phyloP scores from a whole-genome alignment of 2,329 filamentous ascomycete genomes.

The Decorospora gaudefroyi region DNA sequence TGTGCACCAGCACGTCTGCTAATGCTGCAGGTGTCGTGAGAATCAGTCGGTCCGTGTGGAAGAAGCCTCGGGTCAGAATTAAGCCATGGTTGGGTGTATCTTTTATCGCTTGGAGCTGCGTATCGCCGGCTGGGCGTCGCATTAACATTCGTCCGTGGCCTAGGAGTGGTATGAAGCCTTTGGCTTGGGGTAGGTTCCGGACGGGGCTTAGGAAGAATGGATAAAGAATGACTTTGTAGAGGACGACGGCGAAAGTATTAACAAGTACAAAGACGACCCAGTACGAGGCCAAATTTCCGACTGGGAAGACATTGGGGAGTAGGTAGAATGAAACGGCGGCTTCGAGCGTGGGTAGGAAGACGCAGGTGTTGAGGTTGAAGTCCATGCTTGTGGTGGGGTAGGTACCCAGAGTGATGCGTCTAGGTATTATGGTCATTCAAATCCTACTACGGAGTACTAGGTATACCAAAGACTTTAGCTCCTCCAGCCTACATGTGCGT shows the following conservation, averaged over 20 bases:
- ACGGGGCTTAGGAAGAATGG: conserved; percentile 49
- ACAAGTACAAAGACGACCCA: conserved; percentile 25
- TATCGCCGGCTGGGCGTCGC: conserved; percentile 40
- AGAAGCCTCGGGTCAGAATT: conserved; percentile 47
- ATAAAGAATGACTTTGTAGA: conserved; percentile 39
- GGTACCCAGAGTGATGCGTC: too few relatives aligned
- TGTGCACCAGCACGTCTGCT: conserved; percentile 58
- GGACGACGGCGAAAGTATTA: conserved; percentile 22
- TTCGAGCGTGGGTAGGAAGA: conserved; percentile 26
- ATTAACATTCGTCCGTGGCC: conserved; percentile 47
- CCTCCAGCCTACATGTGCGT: too few relatives aligned
- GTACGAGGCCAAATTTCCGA: conserved; percentile 17
- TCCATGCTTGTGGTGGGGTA: conserved; percentile 21
- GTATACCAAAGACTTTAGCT: too few relatives aligned
- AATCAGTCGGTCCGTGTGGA: conserved; percentile 47
- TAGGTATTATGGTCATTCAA: too few relatives aligned
- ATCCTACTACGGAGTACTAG: too few relatives aligned
- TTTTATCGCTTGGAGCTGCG: conserved; percentile 45
- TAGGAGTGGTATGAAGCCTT: conserved; percentile 40
- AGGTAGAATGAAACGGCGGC: conserved; percentile 26
- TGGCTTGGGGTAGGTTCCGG: conserved; percentile 45
- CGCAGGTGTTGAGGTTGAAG: conserved; percentile 18
- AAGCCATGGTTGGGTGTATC: conserved; percentile 49
- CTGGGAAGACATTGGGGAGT: conserved; percentile 22
- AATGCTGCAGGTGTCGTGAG: conserved; percentile 50